Evolutionary conservation across 768 basidiomycete species (phyloP), one percentile per base, ranked within the genome.

Genomic region (Russula brevipes): DNA sequence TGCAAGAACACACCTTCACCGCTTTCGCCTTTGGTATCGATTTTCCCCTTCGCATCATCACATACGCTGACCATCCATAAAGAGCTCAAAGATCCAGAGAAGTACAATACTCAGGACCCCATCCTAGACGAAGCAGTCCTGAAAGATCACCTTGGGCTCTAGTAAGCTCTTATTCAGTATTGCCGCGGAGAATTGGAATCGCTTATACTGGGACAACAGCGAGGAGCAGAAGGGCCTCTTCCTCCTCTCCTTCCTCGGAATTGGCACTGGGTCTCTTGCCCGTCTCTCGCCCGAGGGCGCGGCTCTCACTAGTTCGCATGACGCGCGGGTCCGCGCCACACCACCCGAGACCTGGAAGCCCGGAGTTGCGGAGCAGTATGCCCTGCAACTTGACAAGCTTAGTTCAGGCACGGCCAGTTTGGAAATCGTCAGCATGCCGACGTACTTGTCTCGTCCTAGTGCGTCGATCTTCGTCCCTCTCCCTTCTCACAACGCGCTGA

Each of bases 1-100:
- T 81, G n/a, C 81, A 83, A 65, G 82, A 84, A 60, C 82, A 85
- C 61, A 59, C 70, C 54, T 70, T 68, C n/a, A 39, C 60, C 7
- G 68, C 65, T 2, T 44, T 72, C 33, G 67, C 64, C 36, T 75
- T 58, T 24, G 73, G 76, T 76, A 46, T 6, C 70, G 54, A 7
- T 46, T 38, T 1, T 5, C 19, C 47, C 19, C 49, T 17, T 8
- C 30, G 17, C 6, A 9, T n/a, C 39, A 11, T 61, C 0, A 3
- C 19, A 3, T 51, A 51, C 17, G 6, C 39, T 50, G 45, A 50
- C 54, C 9, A 31, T 19, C 17, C 36, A 41, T 19, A 10, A 46
- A 77, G 76, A 76, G 47, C 67, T 76, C 6, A 69, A 69, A 47
- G 68, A 74, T 6, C 70, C 70, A 33, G 69, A 73, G n/a, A 45